Evolutionary conservation across 1,284 basidiomycete genomes (phyloP).

Genomic region (Ceratobasidium sp.): DNA sequence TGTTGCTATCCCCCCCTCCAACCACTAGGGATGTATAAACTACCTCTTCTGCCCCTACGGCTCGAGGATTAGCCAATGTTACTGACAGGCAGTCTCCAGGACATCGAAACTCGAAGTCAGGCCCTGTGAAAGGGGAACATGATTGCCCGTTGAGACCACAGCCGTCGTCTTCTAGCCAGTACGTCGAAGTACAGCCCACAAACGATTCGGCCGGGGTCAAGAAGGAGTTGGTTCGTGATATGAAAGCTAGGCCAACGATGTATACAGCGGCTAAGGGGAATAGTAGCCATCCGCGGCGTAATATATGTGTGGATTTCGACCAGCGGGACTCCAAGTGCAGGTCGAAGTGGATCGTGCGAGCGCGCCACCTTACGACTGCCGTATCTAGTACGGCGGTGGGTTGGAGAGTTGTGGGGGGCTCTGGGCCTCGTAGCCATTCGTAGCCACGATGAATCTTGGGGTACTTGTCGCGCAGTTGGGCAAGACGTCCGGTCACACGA

Average conservation of each 20-base stretch:
- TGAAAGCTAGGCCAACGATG: slow-evolving; percentile 77
- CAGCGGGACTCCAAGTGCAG: slow-evolving; percentile 36
- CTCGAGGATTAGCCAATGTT: slow-evolving; percentile 78
- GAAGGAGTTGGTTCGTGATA: slow-evolving; percentile 77
- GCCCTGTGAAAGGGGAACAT: slow-evolving; percentile 74
- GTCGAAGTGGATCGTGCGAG: not conserved
- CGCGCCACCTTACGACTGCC: slow-evolving; percentile 11
- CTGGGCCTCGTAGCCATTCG: slow-evolving; percentile 34
- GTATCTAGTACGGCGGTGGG: slow-evolving; percentile 38
- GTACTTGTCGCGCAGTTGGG: not conserved
- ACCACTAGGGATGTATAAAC: slow-evolving; percentile 81
- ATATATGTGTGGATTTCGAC: slow-evolving; percentile 13
- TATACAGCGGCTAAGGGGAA: slow-evolving; percentile 68
- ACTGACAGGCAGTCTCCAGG: slow-evolving; percentile 76
- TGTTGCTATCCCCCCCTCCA: slow-evolving; percentile 76
- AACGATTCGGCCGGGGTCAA: slow-evolving; percentile 70
- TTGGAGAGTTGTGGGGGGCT: slow-evolving; percentile 26
- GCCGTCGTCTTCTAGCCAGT: slow-evolving; percentile 73
- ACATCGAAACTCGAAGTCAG: slow-evolving; percentile 79
- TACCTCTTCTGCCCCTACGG: slow-evolving; percentile 74
- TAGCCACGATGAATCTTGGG: slow-evolving; percentile 7
- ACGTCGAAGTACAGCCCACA: slow-evolving; percentile 74
- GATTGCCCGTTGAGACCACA: slow-evolving; percentile 78
- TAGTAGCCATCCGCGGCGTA: slow-evolving; percentile 62
- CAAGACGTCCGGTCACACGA: not conserved